Base-by-base conservation (phyloP, 805 yeast genomes). In the Spathaspora hagerdaliae region DNA sequence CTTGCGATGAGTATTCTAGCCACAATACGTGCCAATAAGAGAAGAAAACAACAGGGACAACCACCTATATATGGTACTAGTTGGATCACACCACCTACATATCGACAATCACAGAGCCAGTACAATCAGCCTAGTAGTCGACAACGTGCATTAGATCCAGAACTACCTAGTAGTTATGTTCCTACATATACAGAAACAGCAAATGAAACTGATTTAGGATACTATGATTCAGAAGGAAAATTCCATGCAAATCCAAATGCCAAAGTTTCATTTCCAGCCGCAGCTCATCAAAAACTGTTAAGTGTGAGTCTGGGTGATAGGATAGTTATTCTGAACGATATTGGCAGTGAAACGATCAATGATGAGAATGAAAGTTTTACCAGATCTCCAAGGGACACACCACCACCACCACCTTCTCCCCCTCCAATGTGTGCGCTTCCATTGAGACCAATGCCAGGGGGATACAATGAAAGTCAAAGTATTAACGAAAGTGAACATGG, bases 61-160 rank as follows among this genome's bases (percentile, higher is more conserved):
- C 68, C 65, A 24, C 96, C 96, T 0, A 69, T 87, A 2, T 67
- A 77, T 47, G 91, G 91, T 9, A 86, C 92, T 1, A 77, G 85
- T 8, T 86, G 94, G 94, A 79, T 89, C 68, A 84, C 94, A 0
- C 96, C 96, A 6, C 95, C 95, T 0, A 71, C 83, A 10, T 87
- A 87, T 57, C 61, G 71, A 37, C 87, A 82, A 52, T 77, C 88
- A 1, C 86, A 85, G 54, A 69, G 66, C 41, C 82, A 79, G 46
- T 76, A 79, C 51, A 69, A 74, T 45, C 72, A 71, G 39, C 75
- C 75, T 1, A 29, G 32, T 29, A 11, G 9, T 9, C 9, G 32
- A 5, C 48, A 48, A 27, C 48, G 48, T 13, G 60, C 59, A 37
- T 63, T 69, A 7, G 77, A 75, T 37, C 74, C 75, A 2, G 71